Base-by-base conservation (phyloP, 1,284 basidiomycete species). In the Cryptococcus wingfieldii region DNA sequence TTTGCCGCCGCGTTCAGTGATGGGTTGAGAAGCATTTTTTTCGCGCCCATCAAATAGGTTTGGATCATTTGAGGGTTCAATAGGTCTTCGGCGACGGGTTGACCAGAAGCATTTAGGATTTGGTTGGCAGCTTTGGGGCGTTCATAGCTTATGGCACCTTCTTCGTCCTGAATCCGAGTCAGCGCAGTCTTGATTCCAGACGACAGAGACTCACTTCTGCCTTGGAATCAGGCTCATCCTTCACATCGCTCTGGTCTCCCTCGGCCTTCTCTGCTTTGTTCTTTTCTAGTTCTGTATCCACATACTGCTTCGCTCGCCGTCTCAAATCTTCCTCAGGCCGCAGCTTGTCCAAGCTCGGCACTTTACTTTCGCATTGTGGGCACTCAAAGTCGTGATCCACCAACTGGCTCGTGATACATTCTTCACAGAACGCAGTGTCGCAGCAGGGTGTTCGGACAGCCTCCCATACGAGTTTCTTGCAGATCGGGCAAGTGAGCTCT, bases 401-500 rank as follows among this genome's bases (percentile, higher is more conserved):
- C 51, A 97, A 80, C 77, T 92, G 83, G 41, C 87, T 90, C 74
- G 91, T 87, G 60, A 97, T 88, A 79, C 92, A 96, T 72, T 96
- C 92, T 77, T 96, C 91, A 80, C 93, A 96, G 77, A 88, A 97
- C n/a, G 83, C 73, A 44, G 86, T 88, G 65, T 83, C 83, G 80
- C 93, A 96, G 77, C 93, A 96, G 3, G 93, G 92, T 4, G 87
- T 91, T 76, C 89, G 87, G 68, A 92, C 88, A 47, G 91, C 89
- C 69, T 94, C 90, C 66, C 86, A 86, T 72, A 93, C 86, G 38
- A 96, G 83, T 79, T 87, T 90, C 75, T 86, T 86, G 82, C 94
- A 93, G 69, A 96, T 86, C 8, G 88, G 84, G 76, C 93, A 96
- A 9, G 84, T 83, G 50, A 97, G 81, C 16, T 86, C 79, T 4